Conservation (phyloP, 495 filamentous ascomycete genomes). For the Daldinia concentrica region DNA sequence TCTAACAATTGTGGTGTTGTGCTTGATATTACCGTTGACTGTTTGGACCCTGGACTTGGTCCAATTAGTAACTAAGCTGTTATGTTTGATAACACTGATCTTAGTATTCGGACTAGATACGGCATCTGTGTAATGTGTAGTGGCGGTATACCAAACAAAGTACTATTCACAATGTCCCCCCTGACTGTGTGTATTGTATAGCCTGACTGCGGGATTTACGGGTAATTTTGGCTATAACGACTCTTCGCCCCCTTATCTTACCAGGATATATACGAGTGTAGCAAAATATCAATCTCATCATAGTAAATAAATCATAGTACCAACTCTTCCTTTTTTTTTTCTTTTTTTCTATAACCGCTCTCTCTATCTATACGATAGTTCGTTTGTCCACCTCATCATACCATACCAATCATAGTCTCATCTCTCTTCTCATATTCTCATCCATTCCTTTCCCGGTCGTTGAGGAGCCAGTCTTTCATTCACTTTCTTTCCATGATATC, state of each 20-base stretch:
- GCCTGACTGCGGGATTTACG: not conserved
- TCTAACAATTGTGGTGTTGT: too few species aligned
- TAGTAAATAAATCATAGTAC: not conserved
- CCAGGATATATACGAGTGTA: not conserved
- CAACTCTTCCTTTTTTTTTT: not conserved
- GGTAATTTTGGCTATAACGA: not conserved
- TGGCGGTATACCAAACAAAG: not conserved
- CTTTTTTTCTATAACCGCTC: conserved; percentile 2
- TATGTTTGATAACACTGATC: not conserved
- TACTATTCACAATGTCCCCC: not conserved
- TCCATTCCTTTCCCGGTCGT: not conserved
- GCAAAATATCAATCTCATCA: not conserved
- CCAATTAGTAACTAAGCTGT: not conserved
- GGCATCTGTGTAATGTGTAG: not conserved
- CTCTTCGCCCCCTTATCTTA: not conserved
- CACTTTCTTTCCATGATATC: not conserved
- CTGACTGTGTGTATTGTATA: not conserved
- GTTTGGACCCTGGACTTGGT: not conserved
- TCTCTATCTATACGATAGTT: not conserved
- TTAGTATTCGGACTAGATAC: not conserved
- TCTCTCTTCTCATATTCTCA: not conserved
- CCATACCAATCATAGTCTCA: not conserved
- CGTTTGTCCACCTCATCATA: not conserved
- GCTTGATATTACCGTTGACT: not conserved
- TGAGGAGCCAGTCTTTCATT: not conserved